Base-by-base conservation (phyloP, 192 early-diverging fungal genomes). In the Coemansia sp. region DNA sequence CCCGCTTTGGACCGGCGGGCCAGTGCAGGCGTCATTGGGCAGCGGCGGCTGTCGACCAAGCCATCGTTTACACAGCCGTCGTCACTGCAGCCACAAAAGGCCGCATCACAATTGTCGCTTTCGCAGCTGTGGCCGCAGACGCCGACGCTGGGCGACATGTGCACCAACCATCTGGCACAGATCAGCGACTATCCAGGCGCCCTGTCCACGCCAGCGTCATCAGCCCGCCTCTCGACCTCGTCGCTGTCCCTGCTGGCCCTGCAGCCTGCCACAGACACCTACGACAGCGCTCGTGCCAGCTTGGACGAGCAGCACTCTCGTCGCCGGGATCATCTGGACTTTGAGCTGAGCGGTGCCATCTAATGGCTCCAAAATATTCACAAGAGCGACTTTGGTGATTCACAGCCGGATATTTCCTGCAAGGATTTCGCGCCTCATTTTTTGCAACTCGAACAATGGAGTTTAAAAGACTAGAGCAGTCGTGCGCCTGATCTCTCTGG, bases 1-100 rank as follows among this genome's bases (percentile, higher is more conserved):
- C 67, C 67, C 6, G 36, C 56, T 21, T 68, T 80, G 15, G 72
- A 80, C 31, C 56, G 77, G 24, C 64, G 77, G 1, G 71, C 77
- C 9, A 80, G 77, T 25, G 77, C 66, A 11, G 77, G 77, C 21
- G 77, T 80, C 44, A 80, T 80, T 60, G 77, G 77, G 10, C 71
- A 80, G 72, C 77, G 71, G 51, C 64, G 72, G 15, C 77, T 80
- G 34, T 80, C 77, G 9, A 63, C 51, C 34, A 79, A 79, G 52
- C 58, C 71, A 1, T 79, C 76, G 15, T 74, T 80, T 42, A 56
- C 55, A 5, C 71, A 71, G 37, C 70, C 62, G 53, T 63, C 56
- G 18, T 6, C 18, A 21, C 14, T n/a, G 11, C 54, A 53, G 46
- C 60, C 70, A 37, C 76, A 70, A 21, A 79, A 69, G 44, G 63